Evolutionary conservation across 2,329 filamentous ascomycete genomes (phyloP).

Genomic region (Aspergillus hortae): DNA sequence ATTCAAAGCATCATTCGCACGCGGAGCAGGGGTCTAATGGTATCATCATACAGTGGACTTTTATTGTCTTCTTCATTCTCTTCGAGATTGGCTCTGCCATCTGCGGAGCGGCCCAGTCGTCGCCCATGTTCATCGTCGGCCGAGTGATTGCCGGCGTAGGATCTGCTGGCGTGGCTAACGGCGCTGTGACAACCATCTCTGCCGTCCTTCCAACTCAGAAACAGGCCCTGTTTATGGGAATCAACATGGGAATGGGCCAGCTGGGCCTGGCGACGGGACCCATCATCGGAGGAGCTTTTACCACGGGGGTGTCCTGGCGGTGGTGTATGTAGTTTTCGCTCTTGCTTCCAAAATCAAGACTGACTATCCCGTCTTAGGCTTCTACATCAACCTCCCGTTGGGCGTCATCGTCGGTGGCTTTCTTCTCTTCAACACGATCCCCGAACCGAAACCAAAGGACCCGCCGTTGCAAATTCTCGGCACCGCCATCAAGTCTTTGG

Average conservation of each 20-base stretch:
- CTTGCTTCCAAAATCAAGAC: not conserved
- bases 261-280: slow-evolving; percentile 31
- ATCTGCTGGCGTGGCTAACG: slow-evolving; percentile 31
- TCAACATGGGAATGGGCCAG: slow-evolving; percentile 20
- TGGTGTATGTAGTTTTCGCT: slow-evolving; percentile 24
- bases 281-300: slow-evolving; percentile 42
- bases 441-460: not conserved
- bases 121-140: slow-evolving; percentile 27
- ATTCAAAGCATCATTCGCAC: not conserved
- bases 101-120: slow-evolving; percentile 22
- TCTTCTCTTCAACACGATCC: slow-evolving; percentile 24
- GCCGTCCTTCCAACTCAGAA: slow-evolving; percentile 28
- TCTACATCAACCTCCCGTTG: slow-evolving; percentile 42
- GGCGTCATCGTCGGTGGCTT: slow-evolving; percentile 21
- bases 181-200: slow-evolving; percentile 42
- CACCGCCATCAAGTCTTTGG: slow-evolving; percentile 12
- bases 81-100: slow-evolving; percentile 29
- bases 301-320: slow-evolving; percentile 37
- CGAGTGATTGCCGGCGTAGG: slow-evolving; percentile 33
- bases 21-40: not conserved
- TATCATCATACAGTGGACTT: slow-evolving; percentile 21
- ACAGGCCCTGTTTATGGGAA: slow-evolving; percentile 25
- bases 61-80: slow-evolving; percentile 23
- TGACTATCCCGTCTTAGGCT: slow-evolving; percentile 9
- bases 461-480: slow-evolving; percentile 33